These are phyloP conservation scores for Aurinia saxatilis DNA, from an alignment of 345 rosid species.

Conservation along the genomic window DNA sequence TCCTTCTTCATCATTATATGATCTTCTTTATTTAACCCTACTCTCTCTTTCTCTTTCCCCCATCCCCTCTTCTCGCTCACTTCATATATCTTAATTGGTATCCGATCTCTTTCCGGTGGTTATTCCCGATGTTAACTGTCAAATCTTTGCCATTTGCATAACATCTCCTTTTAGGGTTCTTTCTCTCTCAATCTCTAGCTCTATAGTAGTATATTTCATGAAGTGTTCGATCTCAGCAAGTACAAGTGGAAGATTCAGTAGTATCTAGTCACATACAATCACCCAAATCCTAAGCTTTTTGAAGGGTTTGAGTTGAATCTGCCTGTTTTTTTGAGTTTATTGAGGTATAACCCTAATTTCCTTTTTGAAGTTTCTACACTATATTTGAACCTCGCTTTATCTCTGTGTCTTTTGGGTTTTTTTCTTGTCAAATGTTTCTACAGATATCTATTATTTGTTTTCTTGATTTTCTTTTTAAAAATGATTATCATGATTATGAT, in stretches of 20 bases:
- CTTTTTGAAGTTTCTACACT: background rate
- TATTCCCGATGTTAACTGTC: constrained; percentile 52
- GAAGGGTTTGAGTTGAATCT: constrained; percentile 3
- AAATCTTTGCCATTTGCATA: constrained; percentile 18
- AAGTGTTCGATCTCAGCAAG: constrained; percentile 6
- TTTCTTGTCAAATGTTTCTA: background rate
- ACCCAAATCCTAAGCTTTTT: background rate
- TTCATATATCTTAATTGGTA: constrained; percentile 10
- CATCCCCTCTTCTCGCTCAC: constrained; percentile 9
- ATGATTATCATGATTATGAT: background rate
- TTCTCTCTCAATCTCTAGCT: constrained; percentile 18
- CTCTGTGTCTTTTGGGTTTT: background rate
- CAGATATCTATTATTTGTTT: background rate
- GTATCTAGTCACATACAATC: background rate
- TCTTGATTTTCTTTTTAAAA: background rate
- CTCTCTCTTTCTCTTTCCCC: constrained; percentile 23
- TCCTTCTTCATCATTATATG: constrained; percentile 2
- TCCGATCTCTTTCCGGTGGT: constrained; percentile 34
- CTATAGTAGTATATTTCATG: constrained; percentile 1
- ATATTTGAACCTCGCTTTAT: background rate
- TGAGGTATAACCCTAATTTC: constrained; percentile 20
- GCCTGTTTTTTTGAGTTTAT: background rate
- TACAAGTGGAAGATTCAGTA: background rate
- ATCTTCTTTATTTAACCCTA: constrained; percentile 47
- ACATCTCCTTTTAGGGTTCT: constrained; percentile 18